These are phyloP conservation scores for Malus hybrid DNA, from an alignment of 331 rosid genomes.

Conservation along the genomic window DNA sequence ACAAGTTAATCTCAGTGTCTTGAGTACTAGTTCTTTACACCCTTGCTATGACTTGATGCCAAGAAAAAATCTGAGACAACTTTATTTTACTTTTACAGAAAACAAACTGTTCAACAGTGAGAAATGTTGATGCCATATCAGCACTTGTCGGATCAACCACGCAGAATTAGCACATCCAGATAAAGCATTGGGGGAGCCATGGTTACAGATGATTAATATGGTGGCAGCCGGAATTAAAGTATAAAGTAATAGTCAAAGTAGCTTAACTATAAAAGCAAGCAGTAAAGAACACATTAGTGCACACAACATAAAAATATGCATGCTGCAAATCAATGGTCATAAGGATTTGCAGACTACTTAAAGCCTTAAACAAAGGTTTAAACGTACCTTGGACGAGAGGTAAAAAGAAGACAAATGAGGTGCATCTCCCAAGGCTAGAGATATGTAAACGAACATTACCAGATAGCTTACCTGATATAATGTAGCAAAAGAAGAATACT, in stretches of 20 bases:
- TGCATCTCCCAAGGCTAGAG: conserved; percentile 80
- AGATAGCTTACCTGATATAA: conserved; percentile 81
- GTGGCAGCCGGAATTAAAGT: background rate
- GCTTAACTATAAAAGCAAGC: background rate
- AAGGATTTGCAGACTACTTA: conserved; percentile 7
- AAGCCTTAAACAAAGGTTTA: background rate
- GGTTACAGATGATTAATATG: background rate
- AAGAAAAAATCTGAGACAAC: background rate
- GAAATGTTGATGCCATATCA: background rate
- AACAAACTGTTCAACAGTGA: background rate
- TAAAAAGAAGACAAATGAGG: conserved; percentile 53
- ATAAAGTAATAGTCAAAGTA: background rate
- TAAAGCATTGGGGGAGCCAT: background rate
- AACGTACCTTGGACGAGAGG: conserved; percentile 80
- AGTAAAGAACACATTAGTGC: background rate
- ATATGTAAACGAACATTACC: conserved; percentile 91
- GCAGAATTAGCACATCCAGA: background rate
- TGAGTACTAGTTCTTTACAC: background rate
- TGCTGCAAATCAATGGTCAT: background rate
- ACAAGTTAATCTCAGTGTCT: background rate
- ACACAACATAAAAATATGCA: background rate
- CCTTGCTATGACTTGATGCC: background rate
- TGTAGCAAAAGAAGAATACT: conserved; percentile 12
- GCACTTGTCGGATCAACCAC: background rate
- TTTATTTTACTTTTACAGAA: background rate